Evolutionary conservation across 1,139 yeast genomes (phyloP).

Genomic region (Zygosaccharomyces pseudobailii): DNA sequence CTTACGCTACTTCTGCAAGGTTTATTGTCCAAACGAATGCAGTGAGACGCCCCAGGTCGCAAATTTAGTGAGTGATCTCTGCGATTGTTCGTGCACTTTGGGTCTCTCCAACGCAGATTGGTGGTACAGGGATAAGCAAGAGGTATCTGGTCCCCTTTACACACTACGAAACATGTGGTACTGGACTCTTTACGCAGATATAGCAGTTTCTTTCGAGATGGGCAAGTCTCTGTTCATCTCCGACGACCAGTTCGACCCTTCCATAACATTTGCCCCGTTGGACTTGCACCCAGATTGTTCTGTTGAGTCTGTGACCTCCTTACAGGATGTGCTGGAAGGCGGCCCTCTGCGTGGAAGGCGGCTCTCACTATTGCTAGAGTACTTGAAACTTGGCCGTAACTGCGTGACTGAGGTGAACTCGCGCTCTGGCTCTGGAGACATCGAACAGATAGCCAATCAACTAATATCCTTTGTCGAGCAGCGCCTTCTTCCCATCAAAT

Average conservation of each 20-base stretch:
- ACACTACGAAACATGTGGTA: slow-evolving; percentile 23
- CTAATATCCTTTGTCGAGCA: slow-evolving; percentile 11
- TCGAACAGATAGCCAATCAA: slow-evolving; percentile 6
- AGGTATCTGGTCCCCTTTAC: slow-evolving; percentile 14
- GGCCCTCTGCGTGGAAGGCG: slow-evolving; percentile 6
- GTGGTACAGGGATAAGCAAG: slow-evolving; percentile 17
- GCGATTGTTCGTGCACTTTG: slow-evolving; percentile 14
- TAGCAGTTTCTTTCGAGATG: slow-evolving; percentile 23
- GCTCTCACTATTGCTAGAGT: slow-evolving; percentile 8
- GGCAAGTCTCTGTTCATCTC: slow-evolving; percentile 25
- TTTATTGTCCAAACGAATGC: slow-evolving; percentile 15
- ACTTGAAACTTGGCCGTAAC: slow-evolving; percentile 12
- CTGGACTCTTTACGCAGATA: slow-evolving; percentile 28
- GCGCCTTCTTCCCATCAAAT: slow-evolving; percentile 12
- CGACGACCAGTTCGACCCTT: slow-evolving; percentile 15
- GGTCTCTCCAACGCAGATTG: slow-evolving; percentile 17
- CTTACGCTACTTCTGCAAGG: slow-evolving; percentile 21
- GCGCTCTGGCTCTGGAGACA: slow-evolving; percentile 4
- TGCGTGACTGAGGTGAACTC: slow-evolving; percentile 14
- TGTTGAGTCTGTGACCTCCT: not conserved
- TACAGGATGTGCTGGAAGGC: slow-evolving; percentile 5
- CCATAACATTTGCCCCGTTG: slow-evolving; percentile 1
- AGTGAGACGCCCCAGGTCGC: slow-evolving; percentile 14
- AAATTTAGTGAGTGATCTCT: slow-evolving; percentile 12
- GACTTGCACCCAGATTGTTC: not conserved